These are phyloP conservation scores for Thermothelomyces thermophilus DNA, from an alignment of 2,329 filamentous ascomycete genomes.

Conservation along the genomic window DNA sequence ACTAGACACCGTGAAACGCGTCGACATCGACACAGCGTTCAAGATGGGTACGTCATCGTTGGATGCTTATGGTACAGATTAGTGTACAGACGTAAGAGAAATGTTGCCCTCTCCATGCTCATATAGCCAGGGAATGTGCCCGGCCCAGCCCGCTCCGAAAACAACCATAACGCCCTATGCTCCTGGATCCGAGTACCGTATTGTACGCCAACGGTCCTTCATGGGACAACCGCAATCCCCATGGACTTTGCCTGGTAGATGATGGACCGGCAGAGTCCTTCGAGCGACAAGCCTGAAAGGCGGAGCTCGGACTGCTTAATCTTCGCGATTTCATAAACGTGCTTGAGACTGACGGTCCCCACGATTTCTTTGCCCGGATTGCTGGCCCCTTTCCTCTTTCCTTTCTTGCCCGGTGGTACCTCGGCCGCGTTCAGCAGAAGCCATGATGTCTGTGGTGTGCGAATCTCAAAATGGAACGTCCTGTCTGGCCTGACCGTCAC, in stretches of 20 bases:
- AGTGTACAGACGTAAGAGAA: slow-evolving; percentile 7
- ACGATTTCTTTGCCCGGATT: slow-evolving; percentile 70
- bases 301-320: slow-evolving; percentile 80
- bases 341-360: slow-evolving; percentile 86
- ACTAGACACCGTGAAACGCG: neutral
- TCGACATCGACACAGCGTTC: neutral
- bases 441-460: slow-evolving; percentile 90
- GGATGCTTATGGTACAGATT: slow-evolving; percentile 4
- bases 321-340: slow-evolving; percentile 95
- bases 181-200: neutral
- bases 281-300: slow-evolving; percentile 62
- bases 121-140: neutral
- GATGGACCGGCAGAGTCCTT: slow-evolving; percentile 66
- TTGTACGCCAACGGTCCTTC: neutral
- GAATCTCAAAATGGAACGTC: slow-evolving; percentile 85
- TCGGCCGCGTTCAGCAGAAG: slow-evolving; percentile 79
- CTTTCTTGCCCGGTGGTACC: slow-evolving; percentile 64
- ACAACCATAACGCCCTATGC: slow-evolving; percentile 22
- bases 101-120: neutral
- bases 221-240: slow-evolving; percentile 65
- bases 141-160: slow-evolving; percentile 12
- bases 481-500: slow-evolving; percentile 90
- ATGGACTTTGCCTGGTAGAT: slow-evolving; percentile 71
- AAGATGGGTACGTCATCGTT: neutral
- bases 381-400: slow-evolving; percentile 69